Evolutionary conservation across 2,329 filamentous ascomycete genomes (phyloP).

Genomic region (Cryphonectria nitschkei): DNA sequence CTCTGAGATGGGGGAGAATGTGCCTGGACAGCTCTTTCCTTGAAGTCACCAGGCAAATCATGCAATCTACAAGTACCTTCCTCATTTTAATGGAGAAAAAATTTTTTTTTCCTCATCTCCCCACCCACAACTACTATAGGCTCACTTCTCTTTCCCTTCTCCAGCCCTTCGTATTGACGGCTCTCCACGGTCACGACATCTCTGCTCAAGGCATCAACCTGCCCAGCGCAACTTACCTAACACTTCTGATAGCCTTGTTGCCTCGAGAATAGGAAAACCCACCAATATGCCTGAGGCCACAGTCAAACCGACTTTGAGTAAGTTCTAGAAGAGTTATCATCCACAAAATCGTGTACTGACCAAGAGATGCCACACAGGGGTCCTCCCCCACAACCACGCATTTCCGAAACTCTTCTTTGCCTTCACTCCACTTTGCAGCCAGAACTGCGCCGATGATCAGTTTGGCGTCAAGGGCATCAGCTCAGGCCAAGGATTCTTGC

Average conservation of each 20-base stretch:
- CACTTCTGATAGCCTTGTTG: background rate
- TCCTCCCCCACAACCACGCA: background rate
- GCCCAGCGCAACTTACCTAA: background rate
- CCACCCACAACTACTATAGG: background rate
- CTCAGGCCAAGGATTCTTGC: slow-evolving; percentile 1
- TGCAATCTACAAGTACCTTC: background rate
- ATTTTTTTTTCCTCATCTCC: background rate
- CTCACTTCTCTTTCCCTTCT: background rate
- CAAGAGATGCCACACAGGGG: background rate
- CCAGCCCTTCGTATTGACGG: background rate
- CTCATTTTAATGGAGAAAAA: background rate
- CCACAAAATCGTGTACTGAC: background rate
- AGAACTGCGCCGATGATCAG: slow-evolving; percentile 7
- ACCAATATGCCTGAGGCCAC: background rate
- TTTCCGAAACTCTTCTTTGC: slow-evolving; percentile 20
- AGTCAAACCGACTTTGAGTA: background rate
- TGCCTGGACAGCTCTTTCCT: background rate
- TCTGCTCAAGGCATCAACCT: background rate
- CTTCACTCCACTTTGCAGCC: slow-evolving; percentile 13
- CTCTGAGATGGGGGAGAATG: background rate
- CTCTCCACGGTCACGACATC: background rate
- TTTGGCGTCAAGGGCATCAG: slow-evolving; percentile 17
- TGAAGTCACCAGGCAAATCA: background rate
- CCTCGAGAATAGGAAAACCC: background rate
- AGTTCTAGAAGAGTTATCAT: background rate